Conservation (phyloP, 2,329 filamentous ascomycete genomes). For the Paraphoma sp. region DNA sequence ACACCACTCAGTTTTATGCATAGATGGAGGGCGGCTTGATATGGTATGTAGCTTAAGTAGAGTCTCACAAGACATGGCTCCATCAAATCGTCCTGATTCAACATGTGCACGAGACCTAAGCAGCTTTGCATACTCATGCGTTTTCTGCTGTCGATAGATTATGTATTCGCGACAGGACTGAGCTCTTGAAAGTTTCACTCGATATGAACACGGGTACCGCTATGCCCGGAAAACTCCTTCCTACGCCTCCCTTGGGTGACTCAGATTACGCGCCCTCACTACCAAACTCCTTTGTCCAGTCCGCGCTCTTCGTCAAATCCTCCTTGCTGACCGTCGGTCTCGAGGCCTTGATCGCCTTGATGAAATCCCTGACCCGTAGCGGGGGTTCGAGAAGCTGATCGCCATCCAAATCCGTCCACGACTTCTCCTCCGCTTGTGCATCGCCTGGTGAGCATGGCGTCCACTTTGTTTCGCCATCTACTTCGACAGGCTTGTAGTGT, state of each 20-base stretch:
- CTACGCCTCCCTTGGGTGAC: background rate
- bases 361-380: conserved; percentile 87
- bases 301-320: conserved; percentile 81
- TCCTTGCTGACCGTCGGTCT: conserved; percentile 89
- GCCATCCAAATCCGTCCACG: conserved; percentile 84
- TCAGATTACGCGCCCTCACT: conserved; percentile 74
- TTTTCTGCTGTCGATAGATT: no score
- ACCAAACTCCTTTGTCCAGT: conserved; percentile 97
- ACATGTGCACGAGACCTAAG: no score
- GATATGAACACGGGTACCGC: background rate
- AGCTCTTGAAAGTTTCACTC: background rate
- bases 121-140: background rate
- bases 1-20: conserved; percentile 5
- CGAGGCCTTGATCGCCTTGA: conserved; percentile 86
- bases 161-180: no score
- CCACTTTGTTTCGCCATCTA: conserved; percentile 70
- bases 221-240: background rate
- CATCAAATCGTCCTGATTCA: no score
- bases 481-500: conserved; percentile 88
- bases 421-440: conserved; percentile 85
- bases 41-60: background rate
- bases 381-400: conserved; percentile 87
- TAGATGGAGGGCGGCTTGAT: background rate
- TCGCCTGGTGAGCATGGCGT: conserved; percentile 97
- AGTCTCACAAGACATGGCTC: background rate